Percentiles rank a stretch among this genome's conserved stretches.
These are phyloP conservation scores for Rossbeevera mucosa DNA, from an alignment of 768 basidiomycete species.

Conservation along the genomic window DNA sequence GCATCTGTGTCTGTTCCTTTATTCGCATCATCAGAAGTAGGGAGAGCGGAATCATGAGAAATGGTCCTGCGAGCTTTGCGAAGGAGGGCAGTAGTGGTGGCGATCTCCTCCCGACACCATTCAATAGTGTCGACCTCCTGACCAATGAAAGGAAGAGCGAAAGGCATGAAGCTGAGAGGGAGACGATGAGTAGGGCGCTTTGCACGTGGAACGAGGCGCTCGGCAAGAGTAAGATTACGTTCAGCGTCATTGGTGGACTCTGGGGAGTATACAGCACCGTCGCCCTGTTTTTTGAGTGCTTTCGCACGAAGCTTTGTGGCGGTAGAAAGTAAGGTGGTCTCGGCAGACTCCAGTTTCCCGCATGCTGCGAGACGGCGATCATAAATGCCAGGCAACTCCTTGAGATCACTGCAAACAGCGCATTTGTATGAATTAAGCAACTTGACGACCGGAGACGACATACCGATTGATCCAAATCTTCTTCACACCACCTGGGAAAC, in stretches of 20 bases:
- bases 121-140: conserved; percentile 91
- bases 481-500: conserved; percentile 86
- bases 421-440: background rate
- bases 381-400: conserved; percentile 80
- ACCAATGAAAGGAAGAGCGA: conserved; percentile 64
- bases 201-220: conserved; percentile 58
- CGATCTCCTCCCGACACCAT: conserved; percentile 79
- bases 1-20: conserved; percentile 7
- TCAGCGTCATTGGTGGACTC: conserved; percentile 27
- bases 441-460: conserved; percentile 7
- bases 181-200: conserved; percentile 81
- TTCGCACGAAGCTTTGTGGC: conserved; percentile 68
- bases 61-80: conserved; percentile 42
- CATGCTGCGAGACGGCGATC: conserved; percentile 70
- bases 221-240: conserved; percentile 35
- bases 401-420: conserved; percentile 55
- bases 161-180: conserved; percentile 46
- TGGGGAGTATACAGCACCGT: conserved; percentile 15
- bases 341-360: conserved; percentile 80
- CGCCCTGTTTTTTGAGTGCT: conserved; percentile 42
- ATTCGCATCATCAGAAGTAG: conserved; percentile 24
- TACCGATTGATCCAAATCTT: conserved; percentile 90
- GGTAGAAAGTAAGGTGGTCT: conserved; percentile 69
- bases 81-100: conserved; percentile 46
- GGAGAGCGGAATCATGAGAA: conserved; percentile 12